These are phyloP conservation scores for Neonectria magnoliae DNA, from an alignment of 2,329 filamentous ascomycete genomes.

Conservation along the genomic window DNA sequence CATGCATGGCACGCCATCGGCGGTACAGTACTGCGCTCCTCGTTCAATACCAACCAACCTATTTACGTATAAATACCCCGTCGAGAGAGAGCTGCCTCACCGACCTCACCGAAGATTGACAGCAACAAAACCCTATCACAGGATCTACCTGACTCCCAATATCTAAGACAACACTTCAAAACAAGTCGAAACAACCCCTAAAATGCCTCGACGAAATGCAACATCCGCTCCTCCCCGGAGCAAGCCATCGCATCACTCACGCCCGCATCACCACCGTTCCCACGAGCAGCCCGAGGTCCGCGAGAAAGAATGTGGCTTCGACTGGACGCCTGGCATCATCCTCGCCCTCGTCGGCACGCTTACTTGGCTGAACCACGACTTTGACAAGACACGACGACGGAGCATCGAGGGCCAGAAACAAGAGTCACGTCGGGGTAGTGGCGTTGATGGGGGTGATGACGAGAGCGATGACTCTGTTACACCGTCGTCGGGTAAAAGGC, in stretches of 20 bases:
- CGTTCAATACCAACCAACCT: neutral
- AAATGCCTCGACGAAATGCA: slow-evolving; percentile 34
- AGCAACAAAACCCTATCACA: neutral
- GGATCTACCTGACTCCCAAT: neutral
- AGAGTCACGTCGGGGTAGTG: slow-evolving; percentile 9
- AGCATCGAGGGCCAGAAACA: slow-evolving; percentile 9
- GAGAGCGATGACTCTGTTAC: neutral
- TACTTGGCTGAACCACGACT: slow-evolving; percentile 53
- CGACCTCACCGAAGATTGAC: neutral
- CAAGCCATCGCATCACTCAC: neutral
- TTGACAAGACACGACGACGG: slow-evolving; percentile 24
- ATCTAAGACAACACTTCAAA: neutral
- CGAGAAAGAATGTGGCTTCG: slow-evolving; percentile 51
- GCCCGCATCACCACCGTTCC: slow-evolving; percentile 9
- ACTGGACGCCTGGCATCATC: slow-evolving; percentile 52
- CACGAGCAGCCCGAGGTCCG: slow-evolving; percentile 47
- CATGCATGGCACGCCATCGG: neutral
- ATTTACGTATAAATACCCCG: neutral
- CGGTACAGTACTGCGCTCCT: no score
- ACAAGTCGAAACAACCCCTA: neutral
- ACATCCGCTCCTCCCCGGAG: slow-evolving; percentile 22
- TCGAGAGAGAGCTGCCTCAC: no score
- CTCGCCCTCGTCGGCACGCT: slow-evolving; percentile 51
- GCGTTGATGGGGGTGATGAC: neutral
- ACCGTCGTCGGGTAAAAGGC: neutral